A percentile compares a stretch with the other conserved stretches of the same genome.
Conservation (phyloP, 2,329 filamentous ascomycete species). For the Thermothelomyces thermophilus region DNA sequence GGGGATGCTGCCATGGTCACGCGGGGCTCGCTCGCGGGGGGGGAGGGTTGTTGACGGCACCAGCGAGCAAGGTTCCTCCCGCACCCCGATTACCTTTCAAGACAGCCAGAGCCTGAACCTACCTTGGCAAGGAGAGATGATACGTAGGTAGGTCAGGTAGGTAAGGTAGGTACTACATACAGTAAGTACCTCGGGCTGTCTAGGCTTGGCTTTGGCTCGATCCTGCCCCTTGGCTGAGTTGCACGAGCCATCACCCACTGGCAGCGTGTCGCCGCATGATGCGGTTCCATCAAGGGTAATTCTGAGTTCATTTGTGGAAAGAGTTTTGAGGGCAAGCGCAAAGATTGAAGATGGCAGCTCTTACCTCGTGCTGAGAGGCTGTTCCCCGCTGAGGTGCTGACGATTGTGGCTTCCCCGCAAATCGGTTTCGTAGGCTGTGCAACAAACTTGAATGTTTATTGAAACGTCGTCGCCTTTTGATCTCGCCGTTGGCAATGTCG, state of each 20-base stretch:
- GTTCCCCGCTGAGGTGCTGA: constrained; percentile 26
- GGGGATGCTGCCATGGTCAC: constrained; percentile 19
- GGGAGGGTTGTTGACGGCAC: constrained; percentile 16
- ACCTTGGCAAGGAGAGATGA: no score
- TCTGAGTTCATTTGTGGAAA: neutral
- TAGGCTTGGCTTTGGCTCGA: constrained; percentile 6
- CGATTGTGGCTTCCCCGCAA: constrained; percentile 22
- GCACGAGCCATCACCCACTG: neutral
- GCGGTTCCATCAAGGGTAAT: constrained; percentile 4
- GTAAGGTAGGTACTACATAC: no score
- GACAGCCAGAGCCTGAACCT: neutral
- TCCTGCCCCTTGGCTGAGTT: neutral
- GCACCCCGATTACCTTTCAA: neutral
- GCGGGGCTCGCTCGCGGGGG: constrained; percentile 13
- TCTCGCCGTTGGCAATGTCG: constrained; percentile 4
- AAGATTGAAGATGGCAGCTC: neutral
- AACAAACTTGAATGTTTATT: constrained; percentile 26
- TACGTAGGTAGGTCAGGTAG: no score
- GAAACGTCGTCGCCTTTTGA: constrained; percentile 22
- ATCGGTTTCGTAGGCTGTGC: constrained; percentile 26
- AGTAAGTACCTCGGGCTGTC: neutral
- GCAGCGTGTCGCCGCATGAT: neutral
- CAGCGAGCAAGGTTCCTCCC: neutral
- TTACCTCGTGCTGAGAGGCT: constrained; percentile 12
- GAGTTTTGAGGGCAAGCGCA: neutral